Conservation (phyloP, 1,284 basidiomycete species). For the Trametes sp. region DNA sequence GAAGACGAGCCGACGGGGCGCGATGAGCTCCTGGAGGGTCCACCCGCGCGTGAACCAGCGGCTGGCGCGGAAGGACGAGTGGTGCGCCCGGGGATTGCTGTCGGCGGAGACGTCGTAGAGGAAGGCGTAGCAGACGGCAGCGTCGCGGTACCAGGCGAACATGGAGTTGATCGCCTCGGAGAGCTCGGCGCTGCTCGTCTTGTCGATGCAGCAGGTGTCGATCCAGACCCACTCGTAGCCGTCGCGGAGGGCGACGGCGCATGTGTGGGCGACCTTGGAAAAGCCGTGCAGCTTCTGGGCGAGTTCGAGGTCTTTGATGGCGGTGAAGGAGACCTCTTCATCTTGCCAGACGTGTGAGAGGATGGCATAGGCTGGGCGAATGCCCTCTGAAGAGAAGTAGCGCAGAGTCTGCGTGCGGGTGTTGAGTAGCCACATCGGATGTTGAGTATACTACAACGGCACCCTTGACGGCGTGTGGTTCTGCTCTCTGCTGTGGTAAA, state of each 20-base stretch:
- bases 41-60: conserved; percentile 14
- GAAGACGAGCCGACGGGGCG: not conserved
- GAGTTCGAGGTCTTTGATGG: not conserved
- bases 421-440: not conserved
- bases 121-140: conserved; percentile 13
- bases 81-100: not conserved
- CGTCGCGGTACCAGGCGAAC: conserved; percentile 21
- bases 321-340: conserved; percentile 7
- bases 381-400: not conserved
- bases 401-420: not conserved
- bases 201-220: conserved; percentile 27
- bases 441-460: too few species aligned
- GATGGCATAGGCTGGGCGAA: conserved; percentile 10
- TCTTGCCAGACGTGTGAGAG: conserved; percentile 17
- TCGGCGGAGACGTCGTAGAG: conserved; percentile 7
- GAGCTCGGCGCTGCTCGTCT: conserved; percentile 20
- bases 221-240: conserved; percentile 19
- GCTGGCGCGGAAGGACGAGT: not conserved
- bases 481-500: too few species aligned
- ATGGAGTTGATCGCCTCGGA: conserved; percentile 26
- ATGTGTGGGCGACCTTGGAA: conserved; percentile 5
- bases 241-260: not conserved
- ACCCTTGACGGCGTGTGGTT: too few species aligned
- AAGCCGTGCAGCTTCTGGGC: not conserved
- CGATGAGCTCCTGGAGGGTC: conserved; percentile 16